phyloP scores from a whole-genome alignment of 306 rosid genomes.

The Quercus agrifolia region DNA sequence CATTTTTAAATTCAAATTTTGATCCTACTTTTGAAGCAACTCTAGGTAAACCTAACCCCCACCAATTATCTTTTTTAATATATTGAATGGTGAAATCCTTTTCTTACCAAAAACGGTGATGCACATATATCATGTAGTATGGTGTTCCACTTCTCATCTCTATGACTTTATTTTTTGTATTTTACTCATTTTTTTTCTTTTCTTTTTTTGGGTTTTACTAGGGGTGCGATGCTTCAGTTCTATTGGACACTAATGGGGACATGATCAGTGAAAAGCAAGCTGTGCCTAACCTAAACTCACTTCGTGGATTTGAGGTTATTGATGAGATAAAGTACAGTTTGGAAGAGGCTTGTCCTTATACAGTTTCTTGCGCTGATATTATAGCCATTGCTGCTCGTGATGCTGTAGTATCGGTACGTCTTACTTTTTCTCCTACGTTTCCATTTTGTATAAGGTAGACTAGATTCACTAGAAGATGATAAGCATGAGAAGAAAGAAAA shows the following conservation, averaged over 20 bases:
- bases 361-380: constrained; percentile 87
- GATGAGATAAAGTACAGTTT: constrained; percentile 62
- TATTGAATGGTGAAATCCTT: too few species aligned
- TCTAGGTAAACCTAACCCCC: too few species aligned
- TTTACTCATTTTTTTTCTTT: background rate
- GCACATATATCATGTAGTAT: too few species aligned
- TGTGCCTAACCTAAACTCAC: constrained; percentile 60
- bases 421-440: background rate
- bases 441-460: too few species aligned
- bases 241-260: constrained; percentile 59
- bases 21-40: too few species aligned
- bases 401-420: constrained; percentile 55
- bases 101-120: too few species aligned
- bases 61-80: too few species aligned
- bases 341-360: constrained; percentile 71
- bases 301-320: constrained; percentile 70
- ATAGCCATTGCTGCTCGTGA: constrained; percentile 88
- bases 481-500: too few species aligned
- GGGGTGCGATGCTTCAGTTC: constrained; percentile 96
- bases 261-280: constrained; percentile 82
- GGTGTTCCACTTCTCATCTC: too few species aligned
- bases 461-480: too few species aligned
- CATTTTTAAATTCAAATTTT: too few species aligned
- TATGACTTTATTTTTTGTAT: too few species aligned
- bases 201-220: constrained; percentile 8